Evolutionary conservation across 192 early-diverging fungal species (phyloP), one percentile per base, ranked within the genome.

Genomic region (Linnemannia zychae): DNA sequence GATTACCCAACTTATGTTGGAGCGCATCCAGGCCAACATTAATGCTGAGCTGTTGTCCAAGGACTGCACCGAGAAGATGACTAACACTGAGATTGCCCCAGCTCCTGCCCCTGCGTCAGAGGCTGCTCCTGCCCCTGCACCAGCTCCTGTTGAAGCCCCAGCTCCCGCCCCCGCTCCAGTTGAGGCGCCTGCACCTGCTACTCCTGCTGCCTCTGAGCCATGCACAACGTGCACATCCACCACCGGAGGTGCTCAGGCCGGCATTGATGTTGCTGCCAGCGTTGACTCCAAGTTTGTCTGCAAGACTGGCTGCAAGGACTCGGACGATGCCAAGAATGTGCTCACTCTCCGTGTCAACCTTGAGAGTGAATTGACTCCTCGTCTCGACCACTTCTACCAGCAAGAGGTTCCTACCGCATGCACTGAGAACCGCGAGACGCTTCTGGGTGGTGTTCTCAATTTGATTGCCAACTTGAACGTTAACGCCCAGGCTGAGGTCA

Each of bases 51-150:
- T 24, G 33, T 53, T 85, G 57, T 79, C 83, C 74, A 85, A 85
- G 74, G 83, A 85, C 69, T 79, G 77, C 40, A 76, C 77, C 38
- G 83, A 85, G 65, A 79, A 76, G 57, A 85, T 85, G 83, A 85
- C 74, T 65, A 66, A 76, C 28, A 79, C 77, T 12, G 74, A 76
- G 34, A 78, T 85, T 33, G 67, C 36, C 2, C 77, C 74, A 52
- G 67, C 36, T 22, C 72, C 50, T 48, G 44, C 33, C 3, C 36
- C 28, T 4, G 67, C 38, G 1, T 17, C 65, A 7, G 38, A 57
- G 18, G 11, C 60, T 1, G 75, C 46, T 1, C 75, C 75, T 0
- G 67, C 47, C 47, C 71, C 74, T 1, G 53, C 28, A 0, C 48
- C 67, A 1, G 47, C 49, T 0, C 67, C 48, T 5, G 65, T 24